A percentile compares a stretch with the other conserved stretches of the same genome.
Evolutionary conservation across 345 rosid genomes (phyloP).

Genomic region (Eucalyptus pauciflora): DNA sequence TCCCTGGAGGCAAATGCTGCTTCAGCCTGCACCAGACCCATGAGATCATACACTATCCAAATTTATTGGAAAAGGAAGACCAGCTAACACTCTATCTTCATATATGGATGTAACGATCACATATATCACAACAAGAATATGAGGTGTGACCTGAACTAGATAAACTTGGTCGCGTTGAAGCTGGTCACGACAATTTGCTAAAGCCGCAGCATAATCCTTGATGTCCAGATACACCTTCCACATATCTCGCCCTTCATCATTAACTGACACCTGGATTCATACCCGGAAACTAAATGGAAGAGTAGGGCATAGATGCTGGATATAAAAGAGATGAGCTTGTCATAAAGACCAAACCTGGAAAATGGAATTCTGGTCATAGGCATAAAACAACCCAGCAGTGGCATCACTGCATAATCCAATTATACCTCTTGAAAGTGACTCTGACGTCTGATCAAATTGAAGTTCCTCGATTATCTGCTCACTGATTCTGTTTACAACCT

Average conservation of each 20-base stretch:
- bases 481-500: constrained; percentile 96
- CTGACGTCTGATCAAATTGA: constrained; percentile 85
- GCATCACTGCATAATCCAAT: constrained; percentile 97
- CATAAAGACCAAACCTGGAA: constrained; percentile 52
- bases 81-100: not conserved
- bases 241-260: constrained; percentile 96
- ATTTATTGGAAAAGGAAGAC: not conserved
- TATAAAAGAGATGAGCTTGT: not conserved
- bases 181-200: constrained; percentile 82
- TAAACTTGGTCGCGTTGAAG: constrained; percentile 97
- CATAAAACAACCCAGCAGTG: constrained; percentile 94
- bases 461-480: constrained; percentile 98
- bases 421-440: constrained; percentile 76
- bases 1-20: constrained; percentile 77
- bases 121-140: not conserved
- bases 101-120: not conserved
- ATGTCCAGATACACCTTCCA: constrained; percentile 97
- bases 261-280: constrained; percentile 69
- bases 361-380: constrained; percentile 89
- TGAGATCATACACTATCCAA: constrained; percentile 4
- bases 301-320: not conserved
- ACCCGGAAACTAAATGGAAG: not conserved
- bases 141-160: constrained; percentile 70
- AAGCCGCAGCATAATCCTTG: constrained; percentile 92
- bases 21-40: constrained; percentile 73